Base-by-base conservation (phyloP, 768 basidiomycete species). In the Mycena maculata region DNA sequence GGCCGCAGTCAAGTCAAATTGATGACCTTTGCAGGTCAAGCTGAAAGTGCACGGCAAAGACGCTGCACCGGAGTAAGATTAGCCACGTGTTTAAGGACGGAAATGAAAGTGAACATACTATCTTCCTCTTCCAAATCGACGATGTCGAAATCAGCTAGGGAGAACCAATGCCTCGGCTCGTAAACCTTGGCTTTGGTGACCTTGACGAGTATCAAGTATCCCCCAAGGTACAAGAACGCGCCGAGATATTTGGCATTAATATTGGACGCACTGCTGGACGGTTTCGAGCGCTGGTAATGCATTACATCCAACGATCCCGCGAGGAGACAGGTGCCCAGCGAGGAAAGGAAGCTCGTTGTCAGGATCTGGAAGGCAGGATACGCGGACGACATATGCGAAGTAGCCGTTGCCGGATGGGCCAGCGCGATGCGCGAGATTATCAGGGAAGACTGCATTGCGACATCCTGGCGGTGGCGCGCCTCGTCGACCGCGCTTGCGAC, bases 251-350 rank as follows among this genome's bases (percentile, higher is more conserved):
- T 94, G 66, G 92, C 91, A 76, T 86, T 89, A 71, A 92, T 83
- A 33, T 85, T 87, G 54, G 84, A 80, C 7, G 76, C 78, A 71
- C 74, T 84, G 44, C 76, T 81, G 59, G 80, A 71, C 2, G 86
- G 79, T 38, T 84, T 83, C 48, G 79, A 71, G n/a, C 81, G 77
- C 47, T 85, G 84, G 67, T 89, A 87, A 73, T 93, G 90, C 69
- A 98, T 88, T 59, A 96, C 92, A 74, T 98, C 96, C 65, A 99
- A 78, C 2, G 95, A 90, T 12, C 96, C 96, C 2, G 92, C 90
- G 62, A 98, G 86, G 27, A 89, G 76, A 73, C 93, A 95, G 33
- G 86, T 85, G 1, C 93, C 94, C 31, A 98, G 86, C 28, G 90
- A 88, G n/a, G 86, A 83, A 63, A 94, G 74, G 72, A 94, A 94